Conservation (phyloP, 2,329 filamentous ascomycete species). For the Colletotrichum sojae region DNA sequence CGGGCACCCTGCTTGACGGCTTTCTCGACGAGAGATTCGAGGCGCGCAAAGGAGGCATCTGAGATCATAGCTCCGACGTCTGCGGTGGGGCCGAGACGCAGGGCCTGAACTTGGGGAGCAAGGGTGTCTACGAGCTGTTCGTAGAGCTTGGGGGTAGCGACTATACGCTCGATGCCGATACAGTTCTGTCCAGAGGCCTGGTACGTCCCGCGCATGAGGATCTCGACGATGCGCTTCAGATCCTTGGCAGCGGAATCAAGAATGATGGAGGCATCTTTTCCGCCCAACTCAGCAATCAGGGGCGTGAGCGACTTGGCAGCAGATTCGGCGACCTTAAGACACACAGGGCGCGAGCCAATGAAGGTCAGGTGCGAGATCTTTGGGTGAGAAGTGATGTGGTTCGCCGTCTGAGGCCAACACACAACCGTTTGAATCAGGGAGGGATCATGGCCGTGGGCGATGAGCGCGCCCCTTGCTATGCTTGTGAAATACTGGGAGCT, state of each 20-base stretch:
- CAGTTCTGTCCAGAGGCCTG: slow-evolving; percentile 98
- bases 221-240: slow-evolving; percentile 81
- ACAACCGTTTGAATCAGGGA: slow-evolving; percentile 86
- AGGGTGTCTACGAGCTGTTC: slow-evolving; percentile 79
- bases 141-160: slow-evolving; percentile 85
- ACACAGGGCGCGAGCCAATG: slow-evolving; percentile 90
- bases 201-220: slow-evolving; percentile 92
- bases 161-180: slow-evolving; percentile 94
- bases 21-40: slow-evolving; percentile 83
- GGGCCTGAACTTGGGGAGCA: slow-evolving; percentile 78
- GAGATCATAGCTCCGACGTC: slow-evolving; percentile 96
- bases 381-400: slow-evolving; percentile 86
- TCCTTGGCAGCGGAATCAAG: slow-evolving; percentile 81
- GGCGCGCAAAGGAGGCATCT: slow-evolving; percentile 77
- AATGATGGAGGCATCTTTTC: slow-evolving; percentile 93
- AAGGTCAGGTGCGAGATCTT: slow-evolving; percentile 92
- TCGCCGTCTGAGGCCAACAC: slow-evolving; percentile 89
- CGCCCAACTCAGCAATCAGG: slow-evolving; percentile 90
- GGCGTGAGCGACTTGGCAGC: slow-evolving; percentile 91
- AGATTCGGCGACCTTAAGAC: slow-evolving; percentile 87
- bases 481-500: slow-evolving; percentile 85
- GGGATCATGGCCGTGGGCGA: slow-evolving; percentile 85
- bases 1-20: slow-evolving; percentile 85
- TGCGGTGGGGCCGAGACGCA: slow-evolving; percentile 82
- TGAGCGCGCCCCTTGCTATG: slow-evolving; percentile 84